Base-by-base conservation (phyloP, 768 basidiomycete genomes). In the Cystobasidium onofrii region DNA sequence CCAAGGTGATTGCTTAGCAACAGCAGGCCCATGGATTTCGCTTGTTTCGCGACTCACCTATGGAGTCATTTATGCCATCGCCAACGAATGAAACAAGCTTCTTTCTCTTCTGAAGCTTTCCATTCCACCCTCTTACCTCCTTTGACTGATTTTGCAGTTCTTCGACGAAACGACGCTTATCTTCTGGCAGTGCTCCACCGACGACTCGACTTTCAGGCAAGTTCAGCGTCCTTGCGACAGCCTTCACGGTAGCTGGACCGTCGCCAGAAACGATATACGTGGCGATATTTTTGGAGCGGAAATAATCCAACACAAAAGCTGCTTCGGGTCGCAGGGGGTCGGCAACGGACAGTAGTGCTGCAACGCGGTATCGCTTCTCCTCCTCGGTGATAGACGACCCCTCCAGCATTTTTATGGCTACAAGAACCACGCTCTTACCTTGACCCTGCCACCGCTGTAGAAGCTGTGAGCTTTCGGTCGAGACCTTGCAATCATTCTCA, bases 181-280 rank as follows among this genome's bases (percentile, higher is more conserved):
- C 88, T 57, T 90, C 88, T 1, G 91, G 91, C 6, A 92, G 83
- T 0, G 91, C 90, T 0, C 88, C 89, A n/a, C 90, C 90, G 64
- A 88, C 86, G 55, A 93, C 88, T 75, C 90, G 87, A 29, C 82
- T 82, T 43, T 83, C 80, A 0, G 86, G 84, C 66, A 93, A 89
- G 1, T 89, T 89, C 0, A 90, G 86, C 70, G 81, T 82, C 72
- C 80, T 81, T 0, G 89, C 91, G 31, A 93, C 88, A 18, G 90
- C 88, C 60, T 82, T 82, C 0, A 90, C 90, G 0, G 91, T 91
- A 1, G 79, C 80, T 70, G 85, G 84, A 73, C 87, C 86, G 78
- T 93, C 91, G 1, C 92, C 92, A 17, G 90, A 89, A 33, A 92
- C 86, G 86, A 93, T 91, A 86, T 87, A 90, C 0, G 88, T 86